phyloP scores from a whole-genome alignment of 176 grass and related monocot genomes.

The Avena atlantica region DNA sequence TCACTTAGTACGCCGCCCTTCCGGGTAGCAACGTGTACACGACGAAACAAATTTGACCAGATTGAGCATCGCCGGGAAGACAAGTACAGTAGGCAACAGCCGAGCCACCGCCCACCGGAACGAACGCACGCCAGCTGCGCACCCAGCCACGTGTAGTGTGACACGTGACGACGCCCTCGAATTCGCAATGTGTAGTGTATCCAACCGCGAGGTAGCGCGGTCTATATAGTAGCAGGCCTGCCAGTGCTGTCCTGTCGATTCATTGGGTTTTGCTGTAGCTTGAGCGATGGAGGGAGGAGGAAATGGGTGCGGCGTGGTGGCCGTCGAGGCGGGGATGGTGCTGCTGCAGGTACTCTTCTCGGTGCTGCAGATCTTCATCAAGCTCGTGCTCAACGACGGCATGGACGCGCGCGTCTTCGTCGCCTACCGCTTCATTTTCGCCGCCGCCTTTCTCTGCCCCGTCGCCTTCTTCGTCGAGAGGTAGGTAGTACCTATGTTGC shows the following conservation, averaged over 20 bases:
- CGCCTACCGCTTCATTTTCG: conserved; percentile 69
- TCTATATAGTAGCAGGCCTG: too few relatives aligned
- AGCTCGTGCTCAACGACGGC: conserved; percentile 67
- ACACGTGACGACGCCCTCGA: too few relatives aligned
- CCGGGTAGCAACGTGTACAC: neutral
- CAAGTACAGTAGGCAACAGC: too few relatives aligned
- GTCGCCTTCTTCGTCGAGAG: conserved; percentile 74
- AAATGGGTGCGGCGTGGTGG: neutral
- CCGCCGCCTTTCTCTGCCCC: conserved; percentile 55
- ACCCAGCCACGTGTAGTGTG: too few relatives aligned
- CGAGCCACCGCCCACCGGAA: neutral
- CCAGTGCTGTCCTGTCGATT: too few relatives aligned
- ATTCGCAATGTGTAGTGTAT: too few relatives aligned
- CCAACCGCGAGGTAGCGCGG: too few relatives aligned
- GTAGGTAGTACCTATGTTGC: neutral
- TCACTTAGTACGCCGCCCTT: neutral
- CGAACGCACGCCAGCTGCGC: neutral
- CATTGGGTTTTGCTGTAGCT: neutral
- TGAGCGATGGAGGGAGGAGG: neutral
- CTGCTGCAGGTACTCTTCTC: conserved; percentile 37
- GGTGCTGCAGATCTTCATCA: conserved; percentile 65
- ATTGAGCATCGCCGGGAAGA: neutral
- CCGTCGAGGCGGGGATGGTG: conserved; percentile 36
- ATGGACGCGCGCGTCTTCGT: conserved; percentile 67
- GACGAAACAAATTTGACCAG: neutral